Evolutionary conservation across 1,139 yeast species (phyloP), one percentile per base, ranked within the genome.

Genomic region (Blastobotrys capitulatus): DNA sequence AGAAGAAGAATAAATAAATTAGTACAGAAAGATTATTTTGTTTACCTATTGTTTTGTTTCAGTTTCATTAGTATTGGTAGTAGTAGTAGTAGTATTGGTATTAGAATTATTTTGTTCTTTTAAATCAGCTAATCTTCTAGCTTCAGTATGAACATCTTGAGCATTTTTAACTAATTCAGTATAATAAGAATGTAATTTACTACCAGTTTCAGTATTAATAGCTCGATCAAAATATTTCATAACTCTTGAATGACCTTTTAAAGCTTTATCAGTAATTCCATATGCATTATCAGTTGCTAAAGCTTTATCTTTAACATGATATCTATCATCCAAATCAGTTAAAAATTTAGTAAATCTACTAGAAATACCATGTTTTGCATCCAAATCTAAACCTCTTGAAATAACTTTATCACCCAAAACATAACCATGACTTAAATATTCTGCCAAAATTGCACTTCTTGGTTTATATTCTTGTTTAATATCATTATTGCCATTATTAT

Each of bases 381-480:
- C 95, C 55, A 82, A 73, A 19, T 75, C 78, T 49, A 83, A 71
- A 22, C 67, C 66, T 61, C 76, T 76, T 50, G 78, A 75, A 48
- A 85, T 72, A 43, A 84, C 72, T 52, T 75, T 70, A 64, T 86
- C 94, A 46, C 84, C 76, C 39, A 86, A 65, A 25, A 74, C 76
- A 64, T 85, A 86, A 4, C 95, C 95, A 27, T 79, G 78, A 31
- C 89, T 76, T 55, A 86, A 73, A 59, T 83, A 77, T 66, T 86
- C 92, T 1, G 94, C 92, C 70, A 84, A 72, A 52, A 86, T 80
- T 25, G 88, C 81, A 53, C 82, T 70, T 62, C 84, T 83, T 50
- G 95, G 95, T 69, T 86, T 86, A 57, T 79, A 80, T 61, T 86
- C 95, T 66, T 86, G 95, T 2, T 74, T 70, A 51, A 84, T 77